Evolutionary conservation across 805 yeast genomes (phyloP).

Genomic region (Candida parachauliodes): DNA sequence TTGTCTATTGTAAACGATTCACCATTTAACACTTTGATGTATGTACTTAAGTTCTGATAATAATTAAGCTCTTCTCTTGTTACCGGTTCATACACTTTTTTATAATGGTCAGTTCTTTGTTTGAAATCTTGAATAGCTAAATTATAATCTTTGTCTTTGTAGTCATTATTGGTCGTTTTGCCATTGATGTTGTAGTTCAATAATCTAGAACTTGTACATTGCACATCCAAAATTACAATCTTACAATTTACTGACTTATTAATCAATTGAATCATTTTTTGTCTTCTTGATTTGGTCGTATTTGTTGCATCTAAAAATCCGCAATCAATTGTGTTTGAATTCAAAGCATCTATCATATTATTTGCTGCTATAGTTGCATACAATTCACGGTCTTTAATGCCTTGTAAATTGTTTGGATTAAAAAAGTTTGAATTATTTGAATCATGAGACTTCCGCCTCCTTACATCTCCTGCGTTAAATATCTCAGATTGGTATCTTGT

Average conservation of each 20-base stretch:
- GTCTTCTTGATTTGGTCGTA: constrained; percentile 33
- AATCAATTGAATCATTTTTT: constrained; percentile 25
- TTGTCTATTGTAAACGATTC: constrained; percentile 16
- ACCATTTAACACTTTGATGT: constrained; percentile 26
- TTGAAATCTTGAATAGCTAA: constrained; percentile 58
- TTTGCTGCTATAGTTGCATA: constrained; percentile 34
- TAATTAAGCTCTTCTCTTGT: constrained; percentile 20
- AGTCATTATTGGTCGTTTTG: constrained; percentile 62
- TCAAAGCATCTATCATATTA: constrained; percentile 28
- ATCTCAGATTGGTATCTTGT: constrained; percentile 24
- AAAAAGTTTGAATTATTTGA: constrained; percentile 35
- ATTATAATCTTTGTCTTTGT: constrained; percentile 48
- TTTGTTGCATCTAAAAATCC: constrained; percentile 45
- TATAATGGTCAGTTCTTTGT: constrained; percentile 51
- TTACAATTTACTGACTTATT: constrained; percentile 21
- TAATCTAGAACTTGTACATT: constrained; percentile 50
- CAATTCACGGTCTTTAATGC: constrained; percentile 29
- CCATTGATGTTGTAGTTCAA: constrained; percentile 60
- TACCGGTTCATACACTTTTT: constrained; percentile 30
- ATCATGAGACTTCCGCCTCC: constrained; percentile 24
- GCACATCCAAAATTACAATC: constrained; percentile 56
- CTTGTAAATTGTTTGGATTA: constrained; percentile 31
- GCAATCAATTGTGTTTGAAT: constrained; percentile 22
- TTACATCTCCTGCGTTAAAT: constrained; percentile 52
- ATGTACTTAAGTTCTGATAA: constrained; percentile 17